phyloP scores from a whole-genome alignment of 352 stramenopile genomes.

The Chrysophaeum taylorii region DNA sequence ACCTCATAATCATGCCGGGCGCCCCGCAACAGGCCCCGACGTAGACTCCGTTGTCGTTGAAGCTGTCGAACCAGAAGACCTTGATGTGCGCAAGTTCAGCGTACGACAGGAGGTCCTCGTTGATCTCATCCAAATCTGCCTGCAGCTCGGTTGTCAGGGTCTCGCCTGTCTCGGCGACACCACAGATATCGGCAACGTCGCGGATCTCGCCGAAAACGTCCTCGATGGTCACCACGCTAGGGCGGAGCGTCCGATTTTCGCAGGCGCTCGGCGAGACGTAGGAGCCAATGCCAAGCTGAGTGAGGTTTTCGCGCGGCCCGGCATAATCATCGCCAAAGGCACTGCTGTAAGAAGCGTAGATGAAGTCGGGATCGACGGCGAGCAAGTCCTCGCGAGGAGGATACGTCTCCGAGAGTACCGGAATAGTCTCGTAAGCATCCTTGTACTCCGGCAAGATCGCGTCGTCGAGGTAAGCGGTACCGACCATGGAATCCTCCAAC shows the following conservation, averaged over 20 bases:
- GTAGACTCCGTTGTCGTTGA: constrained; percentile 16
- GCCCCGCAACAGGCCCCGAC: constrained; percentile 22
- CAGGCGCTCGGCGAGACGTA: constrained; percentile 17
- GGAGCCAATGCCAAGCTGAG: constrained; percentile 17
- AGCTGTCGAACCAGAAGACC: constrained; percentile 21
- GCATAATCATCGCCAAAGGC: constrained; percentile 16
- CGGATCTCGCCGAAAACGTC: constrained; percentile 18
- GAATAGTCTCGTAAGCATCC: constrained; percentile 18
- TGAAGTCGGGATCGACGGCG: background rate
- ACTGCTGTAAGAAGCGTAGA: background rate
- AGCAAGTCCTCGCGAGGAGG: constrained; percentile 15
- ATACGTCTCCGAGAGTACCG: constrained; percentile 21
- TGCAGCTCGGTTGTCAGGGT: constrained; percentile 5
- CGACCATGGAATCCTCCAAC: constrained; percentile 18
- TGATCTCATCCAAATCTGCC: constrained; percentile 16
- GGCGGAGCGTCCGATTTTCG: constrained; percentile 13
- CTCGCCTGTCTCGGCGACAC: constrained; percentile 7
- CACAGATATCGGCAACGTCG: constrained; percentile 24
- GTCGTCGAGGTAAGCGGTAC: constrained; percentile 24
- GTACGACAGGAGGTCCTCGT: background rate
- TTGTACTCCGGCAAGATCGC: constrained; percentile 15
- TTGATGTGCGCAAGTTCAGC: background rate
- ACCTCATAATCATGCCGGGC: constrained; percentile 16
- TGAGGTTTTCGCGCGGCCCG: constrained; percentile 17
- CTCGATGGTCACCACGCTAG: constrained; percentile 12